These are phyloP conservation scores for Antitrichia curtipendula DNA, from an alignment of 225 moss, liverwort and hornwort genomes.

Conservation along the genomic window DNA sequence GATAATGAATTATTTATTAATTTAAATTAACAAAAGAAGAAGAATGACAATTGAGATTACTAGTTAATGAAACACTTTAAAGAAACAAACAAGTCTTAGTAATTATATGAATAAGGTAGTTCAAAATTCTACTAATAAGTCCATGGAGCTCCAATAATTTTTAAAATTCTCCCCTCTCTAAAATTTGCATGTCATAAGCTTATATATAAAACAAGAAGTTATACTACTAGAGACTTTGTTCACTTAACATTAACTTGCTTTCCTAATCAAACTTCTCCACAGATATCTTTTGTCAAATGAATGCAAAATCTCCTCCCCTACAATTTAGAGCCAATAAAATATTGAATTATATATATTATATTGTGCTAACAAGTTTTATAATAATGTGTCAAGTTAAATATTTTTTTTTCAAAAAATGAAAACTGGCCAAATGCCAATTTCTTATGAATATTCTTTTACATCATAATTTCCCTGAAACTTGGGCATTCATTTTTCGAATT, in stretches of 20 bases:
- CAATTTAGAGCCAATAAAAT: neutral
- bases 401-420: too few relatives aligned
- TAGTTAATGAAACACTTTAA: too few relatives aligned
- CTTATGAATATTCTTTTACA: neutral
- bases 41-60: neutral
- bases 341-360: fast-evolving
- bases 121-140: neutral
- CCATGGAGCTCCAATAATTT: neutral
- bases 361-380: neutral
- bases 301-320: neutral
- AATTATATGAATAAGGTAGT: neutral
- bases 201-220: neutral
- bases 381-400: neutral
- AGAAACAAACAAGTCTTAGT: neutral
- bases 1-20: too few relatives aligned
- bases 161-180: fast-evolving
- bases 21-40: neutral
- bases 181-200: neutral
- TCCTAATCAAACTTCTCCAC: neutral
- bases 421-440: fast-evolving
- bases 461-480: neutral
- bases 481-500: neutral
- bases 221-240: fast-evolving
- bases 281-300: neutral
- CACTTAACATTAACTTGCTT: neutral